phyloP scores from a whole-genome alignment of 257 asterid species.

The Oldenlandia corymbosa region DNA sequence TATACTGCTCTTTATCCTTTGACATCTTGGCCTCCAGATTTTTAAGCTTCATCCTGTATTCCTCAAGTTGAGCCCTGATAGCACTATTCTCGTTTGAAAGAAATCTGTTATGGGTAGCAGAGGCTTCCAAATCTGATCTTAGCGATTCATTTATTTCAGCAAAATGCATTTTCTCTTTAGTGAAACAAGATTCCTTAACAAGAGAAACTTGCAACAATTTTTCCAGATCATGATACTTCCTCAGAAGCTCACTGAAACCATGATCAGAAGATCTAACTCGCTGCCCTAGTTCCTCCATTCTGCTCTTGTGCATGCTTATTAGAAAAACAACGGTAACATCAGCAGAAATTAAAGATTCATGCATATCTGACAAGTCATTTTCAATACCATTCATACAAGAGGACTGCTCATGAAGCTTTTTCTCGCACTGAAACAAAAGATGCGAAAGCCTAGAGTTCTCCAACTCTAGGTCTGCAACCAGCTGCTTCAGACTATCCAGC shows the following conservation, averaged over 20 bases:
- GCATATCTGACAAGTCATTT: slow-evolving; percentile 47
- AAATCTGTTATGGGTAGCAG: slow-evolving; percentile 45
- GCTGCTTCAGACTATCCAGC: slow-evolving; percentile 40
- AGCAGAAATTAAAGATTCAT: slow-evolving; percentile 39
- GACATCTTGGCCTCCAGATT: slow-evolving; percentile 32
- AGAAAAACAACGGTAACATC: slow-evolving; percentile 54
- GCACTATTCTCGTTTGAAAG: slow-evolving; percentile 47
- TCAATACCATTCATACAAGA: slow-evolving; percentile 40
- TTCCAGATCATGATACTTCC: slow-evolving; percentile 37
- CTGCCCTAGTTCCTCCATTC: slow-evolving; percentile 35
- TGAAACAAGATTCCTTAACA: slow-evolving; percentile 44
- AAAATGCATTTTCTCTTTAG: slow-evolving; percentile 41
- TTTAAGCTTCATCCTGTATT: slow-evolving; percentile 33
- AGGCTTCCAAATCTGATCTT: slow-evolving; percentile 49
- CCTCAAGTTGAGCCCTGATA: slow-evolving; percentile 36
- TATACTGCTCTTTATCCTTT: slow-evolving; percentile 28
- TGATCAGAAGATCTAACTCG: slow-evolving; percentile 41
- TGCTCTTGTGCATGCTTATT: slow-evolving; percentile 37
- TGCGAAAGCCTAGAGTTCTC: slow-evolving; percentile 54
- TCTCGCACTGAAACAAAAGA: slow-evolving; percentile 45
- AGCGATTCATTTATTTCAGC: slow-evolving; percentile 30
- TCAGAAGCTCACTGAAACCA: slow-evolving; percentile 37
- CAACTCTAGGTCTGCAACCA: slow-evolving; percentile 45
- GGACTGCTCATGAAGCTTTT: slow-evolving; percentile 33
- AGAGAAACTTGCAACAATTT: slow-evolving; percentile 31